Evolutionary conservation across 306 rosid genomes (phyloP).

Genomic region (Arachis stenosperma): DNA sequence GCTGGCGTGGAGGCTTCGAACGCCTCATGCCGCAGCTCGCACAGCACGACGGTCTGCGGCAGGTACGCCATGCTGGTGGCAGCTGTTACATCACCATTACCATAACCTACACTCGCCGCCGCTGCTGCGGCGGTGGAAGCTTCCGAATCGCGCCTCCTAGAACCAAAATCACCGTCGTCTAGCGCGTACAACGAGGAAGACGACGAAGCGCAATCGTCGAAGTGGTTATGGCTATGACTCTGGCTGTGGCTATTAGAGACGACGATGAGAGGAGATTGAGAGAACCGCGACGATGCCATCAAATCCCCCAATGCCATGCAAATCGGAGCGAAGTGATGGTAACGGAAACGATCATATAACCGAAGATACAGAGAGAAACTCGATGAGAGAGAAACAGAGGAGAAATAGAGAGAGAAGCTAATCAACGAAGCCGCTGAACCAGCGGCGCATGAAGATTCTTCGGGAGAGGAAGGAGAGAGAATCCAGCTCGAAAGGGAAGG

Average conservation of each 20-base stretch:
- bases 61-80: constrained; percentile 83
- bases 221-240: constrained; percentile 13
- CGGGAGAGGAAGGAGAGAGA: constrained; percentile 51
- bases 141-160: constrained; percentile 65
- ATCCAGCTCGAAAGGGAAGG: not conserved
- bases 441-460: constrained; percentile 76
- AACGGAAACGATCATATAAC: not conserved
- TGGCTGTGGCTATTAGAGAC: constrained; percentile 61
- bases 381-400: not conserved
- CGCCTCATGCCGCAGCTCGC: constrained; percentile 86
- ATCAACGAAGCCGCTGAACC: constrained; percentile 83
- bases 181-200: constrained; percentile 1
- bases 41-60: constrained; percentile 70
- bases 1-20: constrained; percentile 73
- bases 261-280: constrained; percentile 73
- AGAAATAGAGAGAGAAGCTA: constrained; percentile 35
- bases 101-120: not conserved
- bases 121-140: constrained; percentile 51
- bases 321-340: constrained; percentile 38
- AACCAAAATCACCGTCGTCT: constrained; percentile 26
- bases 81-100: constrained; percentile 24
- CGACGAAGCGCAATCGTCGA: constrained; percentile 7
- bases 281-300: constrained; percentile 84
- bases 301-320: constrained; percentile 99
- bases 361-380: not conserved